Evolutionary conservation across 2,329 filamentous ascomycete genomes (phyloP).

Genomic region (Phialocephala subalpina): DNA sequence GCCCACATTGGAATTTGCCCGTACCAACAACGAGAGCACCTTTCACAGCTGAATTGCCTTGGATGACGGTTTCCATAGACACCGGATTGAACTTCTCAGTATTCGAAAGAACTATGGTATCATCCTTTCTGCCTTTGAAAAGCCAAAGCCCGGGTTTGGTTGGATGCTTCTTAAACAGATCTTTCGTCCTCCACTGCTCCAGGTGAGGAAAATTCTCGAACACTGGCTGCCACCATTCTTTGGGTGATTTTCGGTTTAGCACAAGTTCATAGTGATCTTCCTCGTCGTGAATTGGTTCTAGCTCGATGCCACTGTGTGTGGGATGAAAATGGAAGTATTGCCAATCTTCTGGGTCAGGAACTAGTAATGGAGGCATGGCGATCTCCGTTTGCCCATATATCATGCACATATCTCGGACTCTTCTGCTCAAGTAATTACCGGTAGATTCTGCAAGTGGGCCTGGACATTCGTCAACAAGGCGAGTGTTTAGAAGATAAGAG

Average conservation of each 20-base stretch:
- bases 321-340: constrained; percentile 2
- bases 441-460: background rate
- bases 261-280: background rate
- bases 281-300: background rate
- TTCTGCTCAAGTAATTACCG: background rate
- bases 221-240: background rate
- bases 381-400: constrained; percentile 3
- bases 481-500: background rate
- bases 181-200: background rate
- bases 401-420: constrained; percentile 4
- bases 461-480: background rate
- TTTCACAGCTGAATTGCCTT: constrained; percentile 44
- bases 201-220: background rate
- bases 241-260: background rate
- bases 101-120: constrained; percentile 26
- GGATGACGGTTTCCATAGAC: constrained; percentile 47
- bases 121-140: constrained; percentile 16
- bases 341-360: background rate
- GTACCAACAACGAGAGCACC: constrained; percentile 25
- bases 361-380: background rate
- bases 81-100: constrained; percentile 26
- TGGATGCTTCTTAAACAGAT: background rate
- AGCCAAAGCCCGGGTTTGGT: background rate
- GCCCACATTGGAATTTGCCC: constrained; percentile 12
- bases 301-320: background rate